phyloP scores from a whole-genome alignment of 495 filamentous ascomycete species.

The Hapsidospora chrysogenum region DNA sequence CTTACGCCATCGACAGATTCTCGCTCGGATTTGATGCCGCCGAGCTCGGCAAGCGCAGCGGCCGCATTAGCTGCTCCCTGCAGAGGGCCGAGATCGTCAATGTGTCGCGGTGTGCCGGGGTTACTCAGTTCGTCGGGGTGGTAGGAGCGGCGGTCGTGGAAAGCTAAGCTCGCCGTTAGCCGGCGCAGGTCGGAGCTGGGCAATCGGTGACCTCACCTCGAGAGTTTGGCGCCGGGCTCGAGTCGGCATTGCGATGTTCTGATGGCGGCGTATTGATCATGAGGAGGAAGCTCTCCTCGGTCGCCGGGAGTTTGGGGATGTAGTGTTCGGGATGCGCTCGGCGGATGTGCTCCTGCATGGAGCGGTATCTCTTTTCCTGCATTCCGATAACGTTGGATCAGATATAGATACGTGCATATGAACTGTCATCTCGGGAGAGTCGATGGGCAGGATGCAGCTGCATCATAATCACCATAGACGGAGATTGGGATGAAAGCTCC shows the following conservation, averaged over 20 bases:
- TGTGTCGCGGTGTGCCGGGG: conserved; percentile 50
- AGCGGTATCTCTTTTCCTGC: conserved; percentile 94
- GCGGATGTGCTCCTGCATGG: conserved; percentile 98
- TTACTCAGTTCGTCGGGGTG: conserved; percentile 53
- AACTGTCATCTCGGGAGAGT: neutral
- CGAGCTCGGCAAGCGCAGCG: conserved; percentile 73
- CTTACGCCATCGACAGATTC: conserved; percentile 71
- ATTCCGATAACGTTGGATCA: neutral
- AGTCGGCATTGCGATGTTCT: conserved; percentile 3
- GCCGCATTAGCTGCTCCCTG: conserved; percentile 62
- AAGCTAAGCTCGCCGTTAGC: conserved; percentile 5
- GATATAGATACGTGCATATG: neutral
- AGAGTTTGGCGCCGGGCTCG: too few species aligned
- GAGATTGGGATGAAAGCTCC: too few species aligned
- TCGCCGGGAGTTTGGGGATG: conserved; percentile 95
- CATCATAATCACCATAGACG: neutral
- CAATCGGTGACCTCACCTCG: neutral
- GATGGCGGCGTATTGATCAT: conserved; percentile 86
- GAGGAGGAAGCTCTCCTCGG: conserved; percentile 90
- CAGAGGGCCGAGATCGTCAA: conserved; percentile 50
- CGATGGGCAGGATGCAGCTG: neutral
- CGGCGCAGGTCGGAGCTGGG: neutral
- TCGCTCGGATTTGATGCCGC: conserved; percentile 55
- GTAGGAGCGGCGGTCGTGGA: conserved; percentile 25
- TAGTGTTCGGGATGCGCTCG: conserved; percentile 95